Percentiles rank a stretch among this genome's conserved stretches.
phyloP scores from a whole-genome alignment of 306 rosid genomes.

The Vigna reflexopilosa region DNA sequence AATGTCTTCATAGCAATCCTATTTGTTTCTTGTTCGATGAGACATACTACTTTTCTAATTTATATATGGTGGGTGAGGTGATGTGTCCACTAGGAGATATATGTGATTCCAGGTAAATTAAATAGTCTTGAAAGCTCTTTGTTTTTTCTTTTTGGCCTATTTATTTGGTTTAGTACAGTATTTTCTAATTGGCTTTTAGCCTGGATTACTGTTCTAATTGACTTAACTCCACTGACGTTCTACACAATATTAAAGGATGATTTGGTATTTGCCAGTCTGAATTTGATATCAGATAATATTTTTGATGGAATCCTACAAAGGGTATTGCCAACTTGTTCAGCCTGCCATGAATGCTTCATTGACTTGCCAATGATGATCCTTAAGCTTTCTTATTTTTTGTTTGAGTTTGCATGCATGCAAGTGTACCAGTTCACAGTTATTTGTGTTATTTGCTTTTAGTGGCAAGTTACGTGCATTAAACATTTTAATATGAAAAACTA shows the following conservation, averaged over 20 bases:
- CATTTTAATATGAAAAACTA: not conserved
- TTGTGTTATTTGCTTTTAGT: not conserved
- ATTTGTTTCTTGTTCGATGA: slow-evolving; percentile 34
- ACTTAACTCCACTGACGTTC: slow-evolving; percentile 1
- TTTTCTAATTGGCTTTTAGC: slow-evolving; percentile 16
- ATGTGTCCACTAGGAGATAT: slow-evolving; percentile 28
- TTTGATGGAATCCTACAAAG: not conserved
- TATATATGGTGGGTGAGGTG: slow-evolving; percentile 16
- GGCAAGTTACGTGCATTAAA: not conserved
- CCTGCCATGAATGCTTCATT: slow-evolving; percentile 2
- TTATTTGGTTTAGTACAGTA: slow-evolving; percentile 13
- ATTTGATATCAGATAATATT: not conserved
- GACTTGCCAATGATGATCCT: not conserved
- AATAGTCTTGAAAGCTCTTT: slow-evolving; percentile 7
- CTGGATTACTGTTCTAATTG: slow-evolving; percentile 4
- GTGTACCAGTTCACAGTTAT: not conserved
- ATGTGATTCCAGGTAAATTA: slow-evolving; percentile 4
- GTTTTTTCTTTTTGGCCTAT: not conserved
- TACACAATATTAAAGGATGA: slow-evolving; percentile 6
- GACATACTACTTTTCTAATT: slow-evolving; percentile 31
- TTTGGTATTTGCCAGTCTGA: slow-evolving; percentile 12
- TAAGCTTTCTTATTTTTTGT: slow-evolving; percentile 12
- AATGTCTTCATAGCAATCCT: slow-evolving; percentile 31
- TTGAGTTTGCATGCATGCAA: not conserved
- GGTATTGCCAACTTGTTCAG: slow-evolving; percentile 5